phyloP scores from a whole-genome alignment of 345 rosid genomes.

The Psidium guajava region DNA sequence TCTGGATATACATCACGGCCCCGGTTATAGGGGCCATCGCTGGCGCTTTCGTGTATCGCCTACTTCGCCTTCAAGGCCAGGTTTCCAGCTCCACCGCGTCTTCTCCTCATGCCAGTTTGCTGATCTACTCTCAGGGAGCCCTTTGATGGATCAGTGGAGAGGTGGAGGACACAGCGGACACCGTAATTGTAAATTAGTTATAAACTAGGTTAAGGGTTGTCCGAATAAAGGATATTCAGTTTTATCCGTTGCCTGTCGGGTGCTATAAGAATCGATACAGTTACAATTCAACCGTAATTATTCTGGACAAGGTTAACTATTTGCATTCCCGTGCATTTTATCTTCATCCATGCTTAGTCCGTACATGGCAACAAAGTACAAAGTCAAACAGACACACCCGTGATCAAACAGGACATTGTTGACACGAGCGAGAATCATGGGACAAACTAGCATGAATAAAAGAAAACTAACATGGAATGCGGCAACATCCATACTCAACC shows the following conservation, averaged over 20 bases:
- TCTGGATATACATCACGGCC: slow-evolving; percentile 77
- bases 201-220: neutral
- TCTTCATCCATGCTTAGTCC: neutral
- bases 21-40: slow-evolving; percentile 55
- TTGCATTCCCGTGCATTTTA: too few relatives aligned
- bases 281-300: neutral
- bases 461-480: neutral
- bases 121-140: neutral
- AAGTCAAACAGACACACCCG: neutral
- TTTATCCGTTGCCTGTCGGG: neutral
- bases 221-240: neutral
- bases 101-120: slow-evolving; percentile 17
- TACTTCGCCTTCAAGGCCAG: slow-evolving; percentile 20
- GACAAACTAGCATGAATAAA: neutral
- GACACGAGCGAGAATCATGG: neutral
- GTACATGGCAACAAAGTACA: neutral
- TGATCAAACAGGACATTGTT: neutral
- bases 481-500: neutral
- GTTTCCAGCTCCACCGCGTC: slow-evolving; percentile 15
- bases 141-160: neutral
- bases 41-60: slow-evolving; percentile 40
- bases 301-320: neutral
- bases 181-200: neutral
- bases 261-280: neutral
- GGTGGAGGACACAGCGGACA: neutral